Evolutionary conservation across 768 basidiomycete species (phyloP).

Genomic region (Lepiota venenata): DNA sequence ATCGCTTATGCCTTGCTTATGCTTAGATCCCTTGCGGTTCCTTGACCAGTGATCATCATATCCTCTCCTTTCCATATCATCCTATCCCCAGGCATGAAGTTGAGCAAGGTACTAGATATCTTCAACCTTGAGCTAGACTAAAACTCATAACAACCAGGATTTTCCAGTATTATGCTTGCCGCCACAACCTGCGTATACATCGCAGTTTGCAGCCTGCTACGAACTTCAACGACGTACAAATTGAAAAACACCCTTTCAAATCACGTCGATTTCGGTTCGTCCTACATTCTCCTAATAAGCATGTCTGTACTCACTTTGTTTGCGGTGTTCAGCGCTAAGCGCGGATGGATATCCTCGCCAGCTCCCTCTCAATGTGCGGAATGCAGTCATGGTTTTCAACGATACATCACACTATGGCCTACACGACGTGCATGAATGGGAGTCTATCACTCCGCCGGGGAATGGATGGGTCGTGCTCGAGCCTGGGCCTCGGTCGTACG

Average conservation of each 20-base stretch:
- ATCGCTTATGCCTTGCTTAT: too few relatives aligned
- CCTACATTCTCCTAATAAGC: not conserved
- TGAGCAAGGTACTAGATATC: not conserved
- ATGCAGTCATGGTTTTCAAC: constrained; percentile 11
- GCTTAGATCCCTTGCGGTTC: too few relatives aligned
- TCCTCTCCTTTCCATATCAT: too few relatives aligned
- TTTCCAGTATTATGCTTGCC: not conserved
- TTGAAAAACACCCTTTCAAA: not conserved
- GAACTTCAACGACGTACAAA: not conserved
- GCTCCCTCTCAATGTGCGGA: constrained; percentile 6
- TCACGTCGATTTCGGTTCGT: not conserved
- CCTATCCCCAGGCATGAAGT: not conserved
- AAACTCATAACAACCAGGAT: not conserved
- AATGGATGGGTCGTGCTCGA: constrained; percentile 14
- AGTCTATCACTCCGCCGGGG: constrained; percentile 11
- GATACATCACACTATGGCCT: constrained; percentile 13
- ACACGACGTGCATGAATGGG: constrained; percentile 14
- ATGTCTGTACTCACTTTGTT: not conserved
- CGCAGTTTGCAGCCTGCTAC: not conserved
- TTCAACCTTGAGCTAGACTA: not conserved
- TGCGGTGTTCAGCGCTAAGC: not conserved
- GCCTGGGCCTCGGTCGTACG: constrained; percentile 8
- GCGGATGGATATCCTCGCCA: constrained; percentile 7
- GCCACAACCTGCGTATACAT: not conserved
- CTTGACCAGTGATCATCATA: too few relatives aligned